A percentile compares a stretch with the other conserved stretches of the same genome.
phyloP scores from a whole-genome alignment of 805 yeast species.

The Lipomyces yamadae region DNA sequence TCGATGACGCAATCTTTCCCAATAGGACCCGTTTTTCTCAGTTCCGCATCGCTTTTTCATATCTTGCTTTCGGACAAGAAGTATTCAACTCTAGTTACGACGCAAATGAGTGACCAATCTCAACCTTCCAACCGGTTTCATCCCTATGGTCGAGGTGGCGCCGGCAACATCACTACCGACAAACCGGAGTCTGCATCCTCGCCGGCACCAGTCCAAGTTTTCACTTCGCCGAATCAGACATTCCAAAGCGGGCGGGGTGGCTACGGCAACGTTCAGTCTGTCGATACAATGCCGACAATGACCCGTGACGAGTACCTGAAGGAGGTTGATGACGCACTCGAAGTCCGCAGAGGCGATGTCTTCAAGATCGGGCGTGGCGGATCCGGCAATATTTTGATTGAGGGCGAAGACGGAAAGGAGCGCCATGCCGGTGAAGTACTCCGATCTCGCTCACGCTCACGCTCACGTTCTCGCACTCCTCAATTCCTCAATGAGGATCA shows the following conservation, averaged over 20 bases:
- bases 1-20: too few relatives aligned
- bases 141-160: conserved; percentile 37
- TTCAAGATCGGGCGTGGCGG: conserved; percentile 50
- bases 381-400: conserved; percentile 44
- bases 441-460: conserved; percentile 10
- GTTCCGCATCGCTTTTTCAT: too few relatives aligned
- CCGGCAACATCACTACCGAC: conserved; percentile 39
- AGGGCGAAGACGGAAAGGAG: conserved; percentile 26
- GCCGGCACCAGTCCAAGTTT: conserved; percentile 47
- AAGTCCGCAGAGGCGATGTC: conserved; percentile 42
- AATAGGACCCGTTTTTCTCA: too few relatives aligned
- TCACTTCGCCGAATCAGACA: conserved; percentile 44
- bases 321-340: conserved; percentile 44
- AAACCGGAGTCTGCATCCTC: conserved; percentile 40
- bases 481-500: neutral
- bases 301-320: conserved; percentile 45
- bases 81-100: neutral
- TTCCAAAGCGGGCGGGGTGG: conserved; percentile 50
- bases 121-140: conserved; percentile 9
- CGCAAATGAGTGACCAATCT: neutral
- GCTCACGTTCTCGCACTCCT: neutral
- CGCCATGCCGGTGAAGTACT: conserved; percentile 5
- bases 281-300: conserved; percentile 41
- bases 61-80: too few relatives aligned
- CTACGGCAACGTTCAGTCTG: conserved; percentile 46